Base-by-base conservation (phyloP, 495 filamentous ascomycete genomes). In the Aspergillus wentii region DNA sequence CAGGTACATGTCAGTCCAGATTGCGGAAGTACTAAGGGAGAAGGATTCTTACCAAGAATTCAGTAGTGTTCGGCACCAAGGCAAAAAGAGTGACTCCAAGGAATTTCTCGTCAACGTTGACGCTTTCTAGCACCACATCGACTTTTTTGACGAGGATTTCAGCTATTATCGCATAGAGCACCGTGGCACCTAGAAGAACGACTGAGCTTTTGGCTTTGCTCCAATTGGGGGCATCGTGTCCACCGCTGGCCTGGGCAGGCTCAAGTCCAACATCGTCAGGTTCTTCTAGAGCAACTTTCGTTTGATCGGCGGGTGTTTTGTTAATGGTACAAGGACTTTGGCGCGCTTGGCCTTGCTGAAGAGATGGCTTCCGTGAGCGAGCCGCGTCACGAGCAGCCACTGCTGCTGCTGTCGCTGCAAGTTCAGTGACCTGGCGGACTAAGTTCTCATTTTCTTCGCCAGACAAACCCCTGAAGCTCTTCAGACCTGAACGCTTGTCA, bases 181-280 rank as follows among this genome's bases (percentile, higher is more conserved):
- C 43, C 0, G 92, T 99, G 19, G 92, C 92, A 6, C 80, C 84
- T 44, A 95, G 79, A 13, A 99, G 71, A 38, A 99, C 89, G 44
- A 95, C 62, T 4, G 88, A 74, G 66, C 84, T 90, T 74, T 96
- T 95, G 25, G 76, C 76, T 46, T 86, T 82, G 43, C 91, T 87
- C 92, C 92, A 99, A 54, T 99, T 99, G 0, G 92, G 92, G 11
- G 92, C 92, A 62, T 99, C 92, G 53, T 99, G 94, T 20, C 94
- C 91, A 44, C 89, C 90, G 20, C 56, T 72, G 27, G 54, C 46
- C 39, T 62, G 57, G 2, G 53, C 40, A 16, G 59, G 45, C 20
- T 66, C 73, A 19, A 67, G 44, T 16, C 64, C 66, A 25, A 58
- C 51, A 48, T 71, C 58, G 22, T 73, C 66, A 30, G 54, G 46